Base-by-base conservation (phyloP, 1,284 basidiomycete species). In the Cryptococcus floricola region DNA sequence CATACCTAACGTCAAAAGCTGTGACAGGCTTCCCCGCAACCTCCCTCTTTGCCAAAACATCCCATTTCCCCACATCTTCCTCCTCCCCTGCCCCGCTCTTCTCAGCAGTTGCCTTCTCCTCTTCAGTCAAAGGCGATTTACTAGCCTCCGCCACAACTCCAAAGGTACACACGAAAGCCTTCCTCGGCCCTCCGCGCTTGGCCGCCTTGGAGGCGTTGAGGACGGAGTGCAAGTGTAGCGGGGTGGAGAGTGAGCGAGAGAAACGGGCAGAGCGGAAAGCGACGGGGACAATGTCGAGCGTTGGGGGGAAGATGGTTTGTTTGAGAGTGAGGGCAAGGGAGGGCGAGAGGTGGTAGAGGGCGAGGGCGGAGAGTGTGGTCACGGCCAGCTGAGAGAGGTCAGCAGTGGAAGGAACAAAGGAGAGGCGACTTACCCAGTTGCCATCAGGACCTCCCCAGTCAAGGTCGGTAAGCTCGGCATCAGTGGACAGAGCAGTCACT, bases 1-100 rank as follows among this genome's bases (percentile, higher is more conserved):
- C 80, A 58, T 59, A 89, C 89, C 89, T 93, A 50, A 92, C 77
- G 68, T 92, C 90, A 70, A 96, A 87, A 63, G 86, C 88, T 4
- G 93, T 95, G 39, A 94, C 71, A 13, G 87, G 87, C 63, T 86
- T 85, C 60, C 87, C 86, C 18, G 87, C 85, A 7, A 92, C 70
- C 41, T 78, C 77, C 38, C 78, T 66, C 57, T 75, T 71, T 18
- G 65, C 67, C 12, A 71, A 52, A 1, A 80, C 63, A 51, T 71
- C 73, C 79, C 79, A 80, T 43, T 71, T 68, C 3, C 66, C 65
- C 27, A 75, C 44, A 39, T 60, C 39, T n/a, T 52, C 57, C 27
- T 8, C 28, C 42, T 57, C 57, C 27, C 37, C 13, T 37, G 53
- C 53, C 54, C 59, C 52, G 2, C 28, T 77, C 70, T 87, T 86